phyloP scores from a whole-genome alignment of 257 asterid species.

The Nyctanthes arbortristis region DNA sequence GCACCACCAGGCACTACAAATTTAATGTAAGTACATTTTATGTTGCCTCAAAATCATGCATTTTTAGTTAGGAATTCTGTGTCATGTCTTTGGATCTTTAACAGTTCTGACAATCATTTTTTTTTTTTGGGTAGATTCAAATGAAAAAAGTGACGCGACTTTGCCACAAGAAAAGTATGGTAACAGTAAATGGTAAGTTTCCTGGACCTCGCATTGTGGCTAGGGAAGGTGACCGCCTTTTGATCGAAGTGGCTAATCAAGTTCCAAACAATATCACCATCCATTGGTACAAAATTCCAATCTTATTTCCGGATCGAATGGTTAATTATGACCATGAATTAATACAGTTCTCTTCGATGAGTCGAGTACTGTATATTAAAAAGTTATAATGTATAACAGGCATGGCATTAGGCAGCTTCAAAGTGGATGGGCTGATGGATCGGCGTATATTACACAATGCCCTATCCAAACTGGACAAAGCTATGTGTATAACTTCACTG shows the following conservation, averaged over 20 bases:
- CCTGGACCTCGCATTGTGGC: conserved; percentile 63
- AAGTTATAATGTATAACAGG: conserved; percentile 30
- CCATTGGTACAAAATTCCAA: conserved; percentile 41
- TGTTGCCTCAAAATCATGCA: neutral
- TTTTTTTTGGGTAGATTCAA: conserved; percentile 48
- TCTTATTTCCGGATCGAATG: too few relatives aligned
- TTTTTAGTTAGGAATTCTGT: neutral
- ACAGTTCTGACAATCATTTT: neutral
- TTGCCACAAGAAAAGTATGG: conserved; percentile 56
- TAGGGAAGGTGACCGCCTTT: conserved; percentile 57
- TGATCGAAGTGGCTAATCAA: conserved; percentile 52
- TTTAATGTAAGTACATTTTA: conserved; percentile 37
- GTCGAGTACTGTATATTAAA: neutral
- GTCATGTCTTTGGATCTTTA: neutral
- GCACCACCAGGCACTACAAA: conserved; percentile 42
- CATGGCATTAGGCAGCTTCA: conserved; percentile 65
- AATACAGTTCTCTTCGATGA: neutral
- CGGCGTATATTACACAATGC: conserved; percentile 64
- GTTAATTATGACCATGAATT: neutral
- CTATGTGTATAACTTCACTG: conserved; percentile 60
- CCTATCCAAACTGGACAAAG: conserved; percentile 62
- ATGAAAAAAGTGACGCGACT: conserved; percentile 47
- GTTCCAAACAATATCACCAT: conserved; percentile 53
- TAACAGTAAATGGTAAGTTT: conserved; percentile 52
- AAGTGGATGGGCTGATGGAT: conserved; percentile 76